A percentile compares a stretch with the other conserved stretches of the same genome.
Conservation (phyloP, 2,329 filamentous ascomycete species). For the Colletotrichum karsti region DNA sequence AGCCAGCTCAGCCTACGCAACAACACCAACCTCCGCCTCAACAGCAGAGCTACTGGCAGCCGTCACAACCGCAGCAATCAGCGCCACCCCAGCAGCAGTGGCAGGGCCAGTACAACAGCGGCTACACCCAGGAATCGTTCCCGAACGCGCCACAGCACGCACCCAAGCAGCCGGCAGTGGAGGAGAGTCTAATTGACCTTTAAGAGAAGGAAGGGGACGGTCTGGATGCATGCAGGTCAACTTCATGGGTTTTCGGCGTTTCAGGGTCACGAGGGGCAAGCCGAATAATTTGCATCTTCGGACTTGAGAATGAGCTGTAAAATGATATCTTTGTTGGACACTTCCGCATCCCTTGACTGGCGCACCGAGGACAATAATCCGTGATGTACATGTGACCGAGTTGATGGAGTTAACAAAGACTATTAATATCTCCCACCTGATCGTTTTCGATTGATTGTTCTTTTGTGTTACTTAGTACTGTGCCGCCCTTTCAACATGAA, state of each 20-base stretch:
- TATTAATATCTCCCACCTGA: too few relatives aligned
- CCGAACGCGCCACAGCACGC: constrained; percentile 72
- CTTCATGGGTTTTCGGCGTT: constrained; percentile 20
- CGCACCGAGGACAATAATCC: neutral
- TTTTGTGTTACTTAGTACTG: too few relatives aligned
- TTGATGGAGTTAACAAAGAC: neutral
- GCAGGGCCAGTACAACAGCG: constrained; percentile 40
- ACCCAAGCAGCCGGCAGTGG: constrained; percentile 65
- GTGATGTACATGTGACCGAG: neutral
- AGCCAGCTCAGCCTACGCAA: constrained; percentile 44
- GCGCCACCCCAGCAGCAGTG: constrained; percentile 34
- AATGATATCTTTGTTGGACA: constrained; percentile 16
- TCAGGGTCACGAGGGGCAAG: constrained; percentile 10
- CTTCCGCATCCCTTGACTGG: neutral
- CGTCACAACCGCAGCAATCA: constrained; percentile 39
- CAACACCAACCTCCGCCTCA: constrained; percentile 31
- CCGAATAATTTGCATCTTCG: constrained; percentile 6
- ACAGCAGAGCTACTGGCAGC: constrained; percentile 44
- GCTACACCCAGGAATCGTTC: constrained; percentile 69
- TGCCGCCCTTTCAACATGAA: too few relatives aligned
- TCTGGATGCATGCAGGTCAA: constrained; percentile 10
- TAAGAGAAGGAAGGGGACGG: constrained; percentile 41
- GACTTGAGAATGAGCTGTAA: constrained; percentile 15
- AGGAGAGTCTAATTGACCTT: constrained; percentile 84
- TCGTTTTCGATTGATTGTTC: too few relatives aligned